Base-by-base conservation (phyloP, 2,329 filamentous ascomycete species). In the Talaromyces sp. region DNA sequence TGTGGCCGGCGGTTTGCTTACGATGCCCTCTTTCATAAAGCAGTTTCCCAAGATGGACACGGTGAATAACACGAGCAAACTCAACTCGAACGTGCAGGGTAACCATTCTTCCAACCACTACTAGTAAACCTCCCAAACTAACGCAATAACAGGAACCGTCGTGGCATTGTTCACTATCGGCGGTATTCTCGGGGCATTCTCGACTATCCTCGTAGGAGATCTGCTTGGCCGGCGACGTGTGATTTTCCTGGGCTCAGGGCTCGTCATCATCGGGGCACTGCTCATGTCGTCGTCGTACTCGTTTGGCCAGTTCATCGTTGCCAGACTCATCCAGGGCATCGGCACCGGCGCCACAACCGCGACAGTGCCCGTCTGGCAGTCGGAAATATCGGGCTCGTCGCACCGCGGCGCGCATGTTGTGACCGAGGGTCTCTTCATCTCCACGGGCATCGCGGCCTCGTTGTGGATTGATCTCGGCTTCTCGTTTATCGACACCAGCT, bases 1-100 rank as follows among this genome's bases (percentile, higher is more conserved):
- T 44, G 79, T 79, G 44, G 73, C 78, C 14, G 81, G 81, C n/a
- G 81, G 81, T 16, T 68, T 83, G 33, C 76, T 93, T 55, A 90
- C 88, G 1, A 82, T 92, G 68, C 75, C 82, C 60, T 79, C 81
- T 12, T 90, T 89, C 68, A 75, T 84, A 3, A 68, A 75, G 42
- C 75, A 75, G 34, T 83, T 84, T 64, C 81, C 81, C 1, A 67
- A 77, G 61, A 81, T 83, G 67, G 75, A 83, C 69, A 83, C 81
- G 0, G 63, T 79, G 59, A 72, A 78, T 65, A 73, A 77, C 5
- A 72, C 65, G 6, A 80, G 79, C 8, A 71, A 72, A 3, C 68
- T 76, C 62, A 79, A 81, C 63, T 78, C 79, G 6, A 79, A 76
- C 7, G 71, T 78, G 14, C 79, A 81, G 66, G 79, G 79, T 68